Conservation (phyloP, 768 basidiomycete genomes). For the Termitomyces sp. region DNA sequence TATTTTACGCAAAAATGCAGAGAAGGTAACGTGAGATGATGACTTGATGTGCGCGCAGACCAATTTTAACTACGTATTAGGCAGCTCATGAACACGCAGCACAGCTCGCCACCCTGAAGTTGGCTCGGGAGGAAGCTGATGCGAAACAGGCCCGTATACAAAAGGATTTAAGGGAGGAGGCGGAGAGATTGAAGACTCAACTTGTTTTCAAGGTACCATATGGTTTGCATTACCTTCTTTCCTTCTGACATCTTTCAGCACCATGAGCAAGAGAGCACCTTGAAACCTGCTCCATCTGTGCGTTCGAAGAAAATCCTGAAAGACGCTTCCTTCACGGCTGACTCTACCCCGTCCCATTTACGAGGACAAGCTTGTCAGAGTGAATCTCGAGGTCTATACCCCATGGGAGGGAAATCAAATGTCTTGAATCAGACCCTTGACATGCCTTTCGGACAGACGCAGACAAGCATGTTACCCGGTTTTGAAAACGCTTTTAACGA, state of each 20-base stretch:
- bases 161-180: slow-evolving; percentile 60
- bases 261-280: slow-evolving; percentile 59
- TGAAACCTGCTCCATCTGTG: slow-evolving; percentile 42
- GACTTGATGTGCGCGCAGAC: background rate
- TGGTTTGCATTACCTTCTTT: background rate
- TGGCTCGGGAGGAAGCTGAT: slow-evolving; percentile 58
- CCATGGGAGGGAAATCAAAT: slow-evolving; percentile 29
- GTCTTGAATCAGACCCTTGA: slow-evolving; percentile 19
- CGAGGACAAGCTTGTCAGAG: slow-evolving; percentile 25
- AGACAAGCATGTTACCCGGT: slow-evolving; percentile 35
- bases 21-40: slow-evolving; percentile 46
- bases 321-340: slow-evolving; percentile 35
- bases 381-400: slow-evolving; percentile 19
- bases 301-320: slow-evolving; percentile 33
- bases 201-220: slow-evolving; percentile 59
- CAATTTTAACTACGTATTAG: slow-evolving; percentile 24
- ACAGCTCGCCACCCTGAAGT: slow-evolving; percentile 50
- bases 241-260: slow-evolving; percentile 34
- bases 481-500: slow-evolving; percentile 51
- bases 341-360: slow-evolving; percentile 33
- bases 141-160: slow-evolving; percentile 48
- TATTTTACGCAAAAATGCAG: slow-evolving; percentile 58
- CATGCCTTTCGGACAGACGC: slow-evolving; percentile 29
- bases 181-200: slow-evolving; percentile 66
- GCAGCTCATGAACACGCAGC: slow-evolving; percentile 52